Conservation (phyloP, 805 yeast species). For the Yamadazyma takamatsuzukensis region DNA sequence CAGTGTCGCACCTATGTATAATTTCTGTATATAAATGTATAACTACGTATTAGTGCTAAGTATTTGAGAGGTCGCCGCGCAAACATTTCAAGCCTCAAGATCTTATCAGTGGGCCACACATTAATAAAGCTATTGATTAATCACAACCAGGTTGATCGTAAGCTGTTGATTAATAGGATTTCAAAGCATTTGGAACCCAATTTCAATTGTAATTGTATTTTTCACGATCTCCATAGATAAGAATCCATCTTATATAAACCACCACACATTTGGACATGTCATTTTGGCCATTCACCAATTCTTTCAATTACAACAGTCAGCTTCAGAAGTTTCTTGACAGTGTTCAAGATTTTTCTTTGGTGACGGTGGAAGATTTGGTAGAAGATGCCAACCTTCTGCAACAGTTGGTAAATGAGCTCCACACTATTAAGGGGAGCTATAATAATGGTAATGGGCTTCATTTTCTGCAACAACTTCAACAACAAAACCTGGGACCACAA, state of each 20-base stretch:
- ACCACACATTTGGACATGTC: conserved; percentile 26
- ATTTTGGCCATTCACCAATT: conserved; percentile 43
- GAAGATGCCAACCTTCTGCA: conserved; percentile 31
- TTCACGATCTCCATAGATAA: too few species aligned
- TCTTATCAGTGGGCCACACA: too few species aligned
- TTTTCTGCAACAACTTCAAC: conserved; percentile 24
- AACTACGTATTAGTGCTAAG: too few species aligned
- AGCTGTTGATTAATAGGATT: conserved; percentile 1
- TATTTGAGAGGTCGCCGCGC: too few species aligned
- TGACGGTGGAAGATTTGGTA: conserved; percentile 31
- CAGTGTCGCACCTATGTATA: too few species aligned
- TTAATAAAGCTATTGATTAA: too few species aligned
- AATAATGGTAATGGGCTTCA: conserved; percentile 24
- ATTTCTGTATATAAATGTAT: too few species aligned
- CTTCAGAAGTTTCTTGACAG: conserved; percentile 41
- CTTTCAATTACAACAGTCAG: conserved; percentile 32
- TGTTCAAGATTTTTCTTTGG: conserved; percentile 26
- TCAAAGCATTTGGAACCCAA: not conserved
- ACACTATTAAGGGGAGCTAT: conserved; percentile 32
- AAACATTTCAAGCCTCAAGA: too few species aligned
- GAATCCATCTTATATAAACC: too few species aligned
- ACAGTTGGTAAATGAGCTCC: conserved; percentile 36
- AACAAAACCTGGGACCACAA: conserved; percentile 7
- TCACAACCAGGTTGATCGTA: too few species aligned
- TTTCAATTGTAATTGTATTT: not conserved